A percentile compares a stretch with the other conserved stretches of the same genome.
Evolutionary conservation across 495 filamentous ascomycete genomes (phyloP).

Genomic region (Halenospora varia): DNA sequence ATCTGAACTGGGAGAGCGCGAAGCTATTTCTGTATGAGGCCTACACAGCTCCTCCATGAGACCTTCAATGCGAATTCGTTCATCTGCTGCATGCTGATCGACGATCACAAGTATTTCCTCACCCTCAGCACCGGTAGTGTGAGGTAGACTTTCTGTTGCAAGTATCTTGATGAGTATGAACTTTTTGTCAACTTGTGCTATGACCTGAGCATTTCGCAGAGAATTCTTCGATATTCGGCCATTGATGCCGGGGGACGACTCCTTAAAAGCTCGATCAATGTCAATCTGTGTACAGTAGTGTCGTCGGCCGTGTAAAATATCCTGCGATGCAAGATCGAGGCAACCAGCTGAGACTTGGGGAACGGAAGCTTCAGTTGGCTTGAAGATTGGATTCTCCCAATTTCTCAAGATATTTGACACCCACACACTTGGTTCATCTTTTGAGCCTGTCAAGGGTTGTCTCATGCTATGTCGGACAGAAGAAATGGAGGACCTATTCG

Average conservation of each 20-base stretch:
- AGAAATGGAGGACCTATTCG: no score
- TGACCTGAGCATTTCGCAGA: conserved; percentile 58
- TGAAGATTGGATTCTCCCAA: conserved; percentile 38
- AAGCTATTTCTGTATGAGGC: conserved; percentile 19
- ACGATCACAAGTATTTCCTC: conserved; percentile 61
- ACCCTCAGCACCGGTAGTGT: background rate
- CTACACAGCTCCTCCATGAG: conserved; percentile 53
- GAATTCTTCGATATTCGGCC: conserved; percentile 59
- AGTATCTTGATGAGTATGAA: conserved; percentile 65
- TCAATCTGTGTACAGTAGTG: conserved; percentile 23
- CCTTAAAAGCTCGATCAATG: conserved; percentile 18
- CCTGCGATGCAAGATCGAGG: conserved; percentile 45
- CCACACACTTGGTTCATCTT: conserved; percentile 34
- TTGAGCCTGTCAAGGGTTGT: conserved; percentile 13
- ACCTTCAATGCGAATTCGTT: conserved; percentile 75
- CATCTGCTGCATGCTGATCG: conserved; percentile 94
- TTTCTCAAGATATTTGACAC: conserved; percentile 30
- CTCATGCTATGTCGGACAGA: background rate
- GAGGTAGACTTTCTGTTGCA: background rate
- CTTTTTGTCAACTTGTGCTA: conserved; percentile 85
- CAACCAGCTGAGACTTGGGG: conserved; percentile 17
- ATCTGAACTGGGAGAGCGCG: conserved; percentile 40
- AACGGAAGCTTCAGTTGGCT: conserved; percentile 31
- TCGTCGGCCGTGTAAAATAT: conserved; percentile 8
- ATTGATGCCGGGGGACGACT: conserved; percentile 18